Conservation (phyloP, 73 alveolate species). For the Durusdinium trenchii region DNA sequence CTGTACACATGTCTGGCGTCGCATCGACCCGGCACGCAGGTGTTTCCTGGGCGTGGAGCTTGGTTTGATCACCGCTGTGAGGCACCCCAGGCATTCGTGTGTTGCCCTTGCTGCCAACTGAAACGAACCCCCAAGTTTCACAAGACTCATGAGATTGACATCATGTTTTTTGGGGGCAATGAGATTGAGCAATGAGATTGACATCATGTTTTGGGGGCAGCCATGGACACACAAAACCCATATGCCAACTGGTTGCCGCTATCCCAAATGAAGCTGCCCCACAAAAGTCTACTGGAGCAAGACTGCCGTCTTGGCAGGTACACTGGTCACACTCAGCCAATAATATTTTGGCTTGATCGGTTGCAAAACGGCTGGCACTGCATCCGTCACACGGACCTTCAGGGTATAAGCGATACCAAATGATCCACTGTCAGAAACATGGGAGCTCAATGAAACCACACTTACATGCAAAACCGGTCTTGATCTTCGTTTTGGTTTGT, state of each 20-base stretch:
- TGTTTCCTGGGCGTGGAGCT: background rate
- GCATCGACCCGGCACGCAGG: background rate
- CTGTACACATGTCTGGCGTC: background rate
- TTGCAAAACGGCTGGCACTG: background rate
- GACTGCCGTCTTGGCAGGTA: conserved; percentile 37
- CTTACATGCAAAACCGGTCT: too few species aligned
- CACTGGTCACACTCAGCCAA: background rate
- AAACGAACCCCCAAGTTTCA: too few species aligned
- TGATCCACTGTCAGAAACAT: too few species aligned
- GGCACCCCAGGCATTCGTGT: conserved; percentile 19
- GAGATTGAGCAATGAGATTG: too few species aligned
- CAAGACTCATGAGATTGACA: too few species aligned
- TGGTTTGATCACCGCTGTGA: background rate
- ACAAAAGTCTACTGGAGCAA: background rate
- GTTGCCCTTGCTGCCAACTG: background rate
- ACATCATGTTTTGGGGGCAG: background rate
- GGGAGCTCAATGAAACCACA: background rate
- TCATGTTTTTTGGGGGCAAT: too few species aligned
- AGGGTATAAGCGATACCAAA: too few species aligned
- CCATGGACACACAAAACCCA: background rate
- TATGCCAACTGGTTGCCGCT: background rate
- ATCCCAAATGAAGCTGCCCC: background rate
- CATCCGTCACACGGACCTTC: background rate
- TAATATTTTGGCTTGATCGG: background rate
- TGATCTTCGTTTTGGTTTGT: too few species aligned